A percentile compares a stretch with the other conserved stretches of the same genome.
These are phyloP conservation scores for Wickerhamiella lipophila DNA, from an alignment of 805 yeast species.

Conservation along the genomic window DNA sequence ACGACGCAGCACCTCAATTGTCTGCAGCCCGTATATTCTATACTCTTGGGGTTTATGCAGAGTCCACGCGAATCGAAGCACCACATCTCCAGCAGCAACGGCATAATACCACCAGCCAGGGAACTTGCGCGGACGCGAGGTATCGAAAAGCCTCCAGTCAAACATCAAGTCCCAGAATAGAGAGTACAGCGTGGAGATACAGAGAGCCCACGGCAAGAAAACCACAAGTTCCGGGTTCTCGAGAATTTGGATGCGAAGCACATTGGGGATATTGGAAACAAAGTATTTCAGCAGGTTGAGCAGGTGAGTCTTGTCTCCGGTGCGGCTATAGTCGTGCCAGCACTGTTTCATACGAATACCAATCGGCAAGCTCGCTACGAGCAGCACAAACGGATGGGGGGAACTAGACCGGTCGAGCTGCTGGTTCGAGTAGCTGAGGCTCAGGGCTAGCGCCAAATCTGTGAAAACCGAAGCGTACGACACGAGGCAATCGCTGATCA, in stretches of 20 bases:
- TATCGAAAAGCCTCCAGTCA: conserved; percentile 67
- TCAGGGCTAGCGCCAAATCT: conserved; percentile 48
- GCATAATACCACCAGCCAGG: conserved; percentile 35
- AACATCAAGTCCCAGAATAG: conserved; percentile 78
- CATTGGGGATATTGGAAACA: conserved; percentile 17
- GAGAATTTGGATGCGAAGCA: conserved; percentile 16
- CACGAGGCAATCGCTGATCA: conserved; percentile 72
- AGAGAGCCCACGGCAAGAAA: conserved; percentile 31
- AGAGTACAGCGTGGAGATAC: conserved; percentile 62
- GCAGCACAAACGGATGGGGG: conserved; percentile 24
- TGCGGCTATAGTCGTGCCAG: conserved; percentile 46
- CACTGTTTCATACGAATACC: conserved; percentile 77
- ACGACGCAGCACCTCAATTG: conserved; percentile 67
- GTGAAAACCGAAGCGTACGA: conserved; percentile 67
- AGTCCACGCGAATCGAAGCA: conserved; percentile 67
- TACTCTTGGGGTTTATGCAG: conserved; percentile 40
- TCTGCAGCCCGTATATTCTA: conserved; percentile 56
- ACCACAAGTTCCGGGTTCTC: conserved; percentile 9
- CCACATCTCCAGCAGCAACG: conserved; percentile 49
- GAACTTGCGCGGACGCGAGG: conserved; percentile 23
- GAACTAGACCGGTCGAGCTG: conserved; percentile 42
- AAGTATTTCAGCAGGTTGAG: conserved; percentile 61
- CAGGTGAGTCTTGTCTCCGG: conserved; percentile 44
- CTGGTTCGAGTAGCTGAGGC: conserved; percentile 57
- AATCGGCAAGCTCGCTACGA: conserved; percentile 43